Base-by-base conservation (phyloP, 164 flowering plant genomes). In the Warburgia ugandensis region DNA sequence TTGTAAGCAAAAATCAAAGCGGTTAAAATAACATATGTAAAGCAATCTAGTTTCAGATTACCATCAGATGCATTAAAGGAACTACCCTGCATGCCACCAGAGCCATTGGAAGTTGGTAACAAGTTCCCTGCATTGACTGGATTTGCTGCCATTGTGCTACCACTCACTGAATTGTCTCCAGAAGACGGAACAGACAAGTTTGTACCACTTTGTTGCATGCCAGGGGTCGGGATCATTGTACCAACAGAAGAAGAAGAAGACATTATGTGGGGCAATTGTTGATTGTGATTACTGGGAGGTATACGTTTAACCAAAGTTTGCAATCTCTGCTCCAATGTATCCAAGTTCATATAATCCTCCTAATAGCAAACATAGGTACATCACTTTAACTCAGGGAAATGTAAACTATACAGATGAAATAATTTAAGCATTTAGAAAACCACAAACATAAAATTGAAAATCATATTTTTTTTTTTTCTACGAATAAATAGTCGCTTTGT, bases 181-280 rank as follows among this genome's bases (percentile, higher is more conserved):
- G 88, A 68, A 31, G 95, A 68, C 45, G 82, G n/a, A 19, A 50
- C 71, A 66, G 64, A 64, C 45, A 76, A 27, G 52, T 60, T 77
- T 41, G 90, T 78, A 35, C 84, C 79, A 56, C 63, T 55, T 20
- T 75, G 88, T 36, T 78, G 61, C 72, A 94, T 73, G 44, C 97
- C 99, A 62, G 99, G 99, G 11, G 97, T 94, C 32, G 99, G 97
- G 58, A 94, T 84, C 99, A 94, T 94, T 6, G 95, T 79, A 48
- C 91, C 76, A 64, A 79, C 43, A 5, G 90, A 44, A 52, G 92
- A 65, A 35, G 92, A 74, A 60, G 89, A 64, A 67, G 78, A 74
- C 58, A 65, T 71, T 39, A 56, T 71, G 32, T 67, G 79, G 4
- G 67, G 61, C 48, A 62, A 60, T 27, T 73, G 82, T 55, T 76